Conservation (phyloP, 371 early-diverging fungal species). For the Lichtheimia corymbifera region DNA sequence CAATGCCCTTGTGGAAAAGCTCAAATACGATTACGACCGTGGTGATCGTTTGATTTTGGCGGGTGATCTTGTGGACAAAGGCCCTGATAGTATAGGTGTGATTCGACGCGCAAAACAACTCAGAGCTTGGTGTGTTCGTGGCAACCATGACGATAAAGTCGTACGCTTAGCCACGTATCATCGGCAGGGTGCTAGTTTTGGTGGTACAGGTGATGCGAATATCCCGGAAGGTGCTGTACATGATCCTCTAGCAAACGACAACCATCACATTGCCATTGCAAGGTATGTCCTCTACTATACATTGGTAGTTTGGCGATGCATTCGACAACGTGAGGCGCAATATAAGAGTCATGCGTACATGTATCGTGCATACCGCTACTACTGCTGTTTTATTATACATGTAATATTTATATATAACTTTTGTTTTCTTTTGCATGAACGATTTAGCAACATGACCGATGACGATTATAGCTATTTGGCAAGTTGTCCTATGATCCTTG, state of each 20-base stretch:
- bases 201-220: constrained; percentile 11
- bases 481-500: constrained; percentile 63
- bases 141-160: constrained; percentile 79
- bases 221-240: constrained; percentile 42
- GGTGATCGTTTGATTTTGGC: constrained; percentile 64
- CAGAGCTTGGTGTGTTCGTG: constrained; percentile 64
- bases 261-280: constrained; percentile 43
- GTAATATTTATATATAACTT: too few species aligned
- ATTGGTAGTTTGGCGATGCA: not conserved
- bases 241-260: constrained; percentile 40
- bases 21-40: constrained; percentile 35
- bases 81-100: constrained; percentile 66
- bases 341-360: not conserved
- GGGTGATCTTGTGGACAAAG: constrained; percentile 73
- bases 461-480: constrained; percentile 57
- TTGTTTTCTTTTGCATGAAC: constrained; percentile 4
- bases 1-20: constrained; percentile 41
- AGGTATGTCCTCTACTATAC: constrained; percentile 26
- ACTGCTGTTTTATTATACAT: too few species aligned
- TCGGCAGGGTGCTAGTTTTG: not conserved
- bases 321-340: not conserved
- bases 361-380: too few species aligned
- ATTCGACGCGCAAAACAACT: constrained; percentile 54
- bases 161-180: constrained; percentile 59
- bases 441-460: constrained; percentile 43